These are phyloP conservation scores for Heracleum sosnowskyi DNA, from an alignment of 129 eudicot genomes.

Conservation along the genomic window DNA sequence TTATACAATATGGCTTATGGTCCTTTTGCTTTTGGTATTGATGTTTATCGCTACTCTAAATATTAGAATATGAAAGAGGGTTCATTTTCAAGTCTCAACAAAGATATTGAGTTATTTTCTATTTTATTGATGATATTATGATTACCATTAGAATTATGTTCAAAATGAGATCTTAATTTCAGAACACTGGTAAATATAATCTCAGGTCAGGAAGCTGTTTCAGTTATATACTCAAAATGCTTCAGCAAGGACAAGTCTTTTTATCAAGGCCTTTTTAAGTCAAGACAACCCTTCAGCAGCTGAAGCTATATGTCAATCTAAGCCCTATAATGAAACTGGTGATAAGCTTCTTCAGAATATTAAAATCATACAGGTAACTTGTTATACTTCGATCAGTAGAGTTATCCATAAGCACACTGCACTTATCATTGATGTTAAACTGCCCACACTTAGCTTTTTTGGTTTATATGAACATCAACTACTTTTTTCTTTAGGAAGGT, in stretches of 20 bases:
- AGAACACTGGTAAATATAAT: not conserved
- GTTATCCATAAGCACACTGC: not conserved
- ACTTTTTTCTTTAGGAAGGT: constrained; percentile 36
- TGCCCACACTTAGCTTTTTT: not conserved
- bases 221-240: constrained; percentile 53
- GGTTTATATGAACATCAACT: not conserved
- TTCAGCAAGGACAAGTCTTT: constrained; percentile 48
- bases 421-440: not conserved
- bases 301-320: constrained; percentile 46
- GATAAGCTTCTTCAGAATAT: constrained; percentile 46
- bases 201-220: constrained; percentile 40
- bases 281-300: constrained; percentile 24
- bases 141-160: not conserved
- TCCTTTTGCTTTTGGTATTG: no score
- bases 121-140: not conserved
- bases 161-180: not conserved
- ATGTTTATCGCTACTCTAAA: not conserved
- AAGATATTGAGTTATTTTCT: not conserved
- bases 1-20: no score
- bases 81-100: not conserved
- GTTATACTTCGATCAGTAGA: no score
- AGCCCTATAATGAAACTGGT: constrained; percentile 49
- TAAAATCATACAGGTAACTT: constrained; percentile 45
- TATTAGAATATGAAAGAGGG: no score
- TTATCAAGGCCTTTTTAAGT: constrained; percentile 43